Evolutionary conservation across 805 yeast species (phyloP).

Genomic region (Yamadazyma sp.): DNA sequence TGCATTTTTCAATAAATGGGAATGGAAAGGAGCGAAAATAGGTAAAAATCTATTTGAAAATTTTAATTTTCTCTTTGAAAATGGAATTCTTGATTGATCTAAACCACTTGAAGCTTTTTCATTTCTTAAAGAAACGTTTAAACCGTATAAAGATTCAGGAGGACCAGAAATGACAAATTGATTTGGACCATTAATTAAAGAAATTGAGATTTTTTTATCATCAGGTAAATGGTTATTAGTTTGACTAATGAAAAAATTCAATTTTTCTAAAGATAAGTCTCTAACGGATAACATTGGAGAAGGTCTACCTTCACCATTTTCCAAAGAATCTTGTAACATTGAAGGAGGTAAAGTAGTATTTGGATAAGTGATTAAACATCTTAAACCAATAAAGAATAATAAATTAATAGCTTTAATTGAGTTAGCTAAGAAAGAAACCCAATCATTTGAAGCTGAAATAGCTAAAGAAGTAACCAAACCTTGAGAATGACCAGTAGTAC

Average conservation of each 20-base stretch:
- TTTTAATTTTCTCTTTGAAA: slow-evolving; percentile 88
- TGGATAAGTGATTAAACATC: slow-evolving; percentile 88
- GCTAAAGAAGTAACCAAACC: slow-evolving; percentile 93
- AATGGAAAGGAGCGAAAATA: slow-evolving; percentile 95
- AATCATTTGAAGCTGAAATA: slow-evolving; percentile 72
- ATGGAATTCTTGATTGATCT: slow-evolving; percentile 93
- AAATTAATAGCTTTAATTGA: slow-evolving; percentile 78
- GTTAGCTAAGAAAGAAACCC: slow-evolving; percentile 77
- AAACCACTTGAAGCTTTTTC: slow-evolving; percentile 92
- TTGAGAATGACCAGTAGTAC: slow-evolving; percentile 88
- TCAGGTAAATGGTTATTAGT: slow-evolving; percentile 92
- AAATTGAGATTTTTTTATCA: slow-evolving; percentile 86
- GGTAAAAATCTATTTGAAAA: slow-evolving; percentile 93
- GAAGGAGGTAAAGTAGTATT: slow-evolving; percentile 93
- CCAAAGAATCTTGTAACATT: slow-evolving; percentile 85
- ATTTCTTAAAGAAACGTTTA: slow-evolving; percentile 86
- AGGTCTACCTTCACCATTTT: slow-evolving; percentile 93
- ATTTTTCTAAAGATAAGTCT: slow-evolving; percentile 78
- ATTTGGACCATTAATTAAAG: slow-evolving; percentile 93
- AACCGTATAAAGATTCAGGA: slow-evolving; percentile 95
- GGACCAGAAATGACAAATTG: slow-evolving; percentile 96
- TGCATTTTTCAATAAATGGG: slow-evolving; percentile 76
- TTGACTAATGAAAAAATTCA: slow-evolving; percentile 71
- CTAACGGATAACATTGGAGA: slow-evolving; percentile 96
- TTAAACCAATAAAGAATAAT: slow-evolving; percentile 89